Base-by-base conservation (phyloP, 148 eudicot genomes). In the Rhododendron simsii region DNA sequence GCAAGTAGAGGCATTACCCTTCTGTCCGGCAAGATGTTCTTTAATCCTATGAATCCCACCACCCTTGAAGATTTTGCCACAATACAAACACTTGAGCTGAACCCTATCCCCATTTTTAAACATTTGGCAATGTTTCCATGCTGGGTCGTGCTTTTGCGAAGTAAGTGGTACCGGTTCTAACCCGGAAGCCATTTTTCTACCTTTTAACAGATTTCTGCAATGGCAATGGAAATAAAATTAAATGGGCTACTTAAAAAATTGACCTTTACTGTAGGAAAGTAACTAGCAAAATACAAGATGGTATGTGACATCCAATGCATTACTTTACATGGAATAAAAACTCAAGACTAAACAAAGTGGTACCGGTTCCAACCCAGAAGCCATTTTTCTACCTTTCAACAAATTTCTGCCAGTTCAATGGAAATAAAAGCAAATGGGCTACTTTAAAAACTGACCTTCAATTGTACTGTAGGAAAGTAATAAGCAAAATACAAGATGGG, bases 31-130 rank as follows among this genome's bases (percentile, higher is more conserved):
- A 26, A 95, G 88, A 85, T 96, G 98, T 86, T 94, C 98, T 83
- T 96, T 96, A 67, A 96, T 93, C 88, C 98, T 90, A 91, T 96
- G 98, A 86, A 96, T 96, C 37, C 98, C 98, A 82, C 99, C 99
- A 80, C 99, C 98, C 89, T 93, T 94, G 88, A 97, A 97, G 12
- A 97, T 75, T 87, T 95, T 97, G 4, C 93, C 89, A 91, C 99
- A 97, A 82, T 95, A 97, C 30, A 91, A 81, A 89, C 99, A 97
- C 87, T 95, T 94, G 10, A 97, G 92, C 81, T 95, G 95, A 75
- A 93, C 91, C 90, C 88, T 88, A 37, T 93, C 95, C 71, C 96
- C 99, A 83, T 89, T 92, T 86, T 94, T 97, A 33, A 86, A 93
- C 98, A 95, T 94, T 20, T 95, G 90, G 85, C 94, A 93, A 87